These are phyloP conservation scores for Artemisia annua DNA, from an alignment of 129 eudicot genomes.

Conservation along the genomic window DNA sequence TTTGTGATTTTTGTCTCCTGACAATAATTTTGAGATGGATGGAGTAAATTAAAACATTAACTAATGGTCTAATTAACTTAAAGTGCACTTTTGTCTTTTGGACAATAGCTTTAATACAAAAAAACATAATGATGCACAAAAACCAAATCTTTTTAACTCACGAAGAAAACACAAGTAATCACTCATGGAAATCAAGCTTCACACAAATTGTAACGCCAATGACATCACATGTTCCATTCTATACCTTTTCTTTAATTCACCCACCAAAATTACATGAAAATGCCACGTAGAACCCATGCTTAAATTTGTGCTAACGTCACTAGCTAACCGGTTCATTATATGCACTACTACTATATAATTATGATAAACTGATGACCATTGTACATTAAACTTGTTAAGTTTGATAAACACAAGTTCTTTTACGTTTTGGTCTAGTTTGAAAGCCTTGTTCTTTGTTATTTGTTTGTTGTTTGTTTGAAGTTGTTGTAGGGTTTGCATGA, in stretches of 20 bases:
- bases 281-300: neutral
- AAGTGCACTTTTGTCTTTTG: neutral
- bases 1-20: too few species aligned
- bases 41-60: too few species aligned
- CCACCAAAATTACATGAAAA: too few species aligned
- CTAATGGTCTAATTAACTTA: too few species aligned
- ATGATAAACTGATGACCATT: too few species aligned
- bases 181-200: conserved; percentile 9
- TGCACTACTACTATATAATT: too few species aligned
- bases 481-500: conserved; percentile 30
- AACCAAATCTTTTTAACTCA: neutral
- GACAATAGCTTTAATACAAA: neutral
- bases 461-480: conserved; percentile 16
- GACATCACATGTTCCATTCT: conserved; percentile 14
- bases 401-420: conserved; percentile 6
- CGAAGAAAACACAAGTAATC: conserved; percentile 25
- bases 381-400: neutral
- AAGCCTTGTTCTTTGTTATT: neutral
- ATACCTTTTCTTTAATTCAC: too few species aligned
- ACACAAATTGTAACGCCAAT: conserved; percentile 21
- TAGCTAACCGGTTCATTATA: too few species aligned
- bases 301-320: neutral
- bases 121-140: conserved; percentile 15
- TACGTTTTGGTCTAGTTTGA: neutral
- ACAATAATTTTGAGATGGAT: too few species aligned